phyloP scores from a whole-genome alignment of 2,329 filamentous ascomycete species.

The Pseudocercospora pini-densiflorae region DNA sequence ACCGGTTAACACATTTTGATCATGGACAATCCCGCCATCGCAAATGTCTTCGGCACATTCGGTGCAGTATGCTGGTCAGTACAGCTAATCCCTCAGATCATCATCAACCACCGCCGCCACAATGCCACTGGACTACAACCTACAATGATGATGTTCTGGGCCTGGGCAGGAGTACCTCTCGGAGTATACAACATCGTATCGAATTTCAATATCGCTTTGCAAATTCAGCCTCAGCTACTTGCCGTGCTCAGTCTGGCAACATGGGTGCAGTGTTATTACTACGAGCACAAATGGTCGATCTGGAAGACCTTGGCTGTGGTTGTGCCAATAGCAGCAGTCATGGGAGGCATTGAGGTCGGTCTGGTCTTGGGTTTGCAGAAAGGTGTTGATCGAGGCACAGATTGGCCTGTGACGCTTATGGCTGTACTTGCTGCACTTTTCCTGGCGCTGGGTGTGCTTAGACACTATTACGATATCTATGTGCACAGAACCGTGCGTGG shows the following conservation, averaged over 20 bases:
- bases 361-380: constrained; percentile 62
- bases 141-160: constrained; percentile 75
- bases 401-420: constrained; percentile 71
- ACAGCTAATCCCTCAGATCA: constrained; percentile 71
- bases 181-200: constrained; percentile 65
- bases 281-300: constrained; percentile 61
- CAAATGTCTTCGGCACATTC: constrained; percentile 63
- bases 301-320: constrained; percentile 55
- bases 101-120: constrained; percentile 69
- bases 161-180: constrained; percentile 68
- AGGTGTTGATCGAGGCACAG: constrained; percentile 48
- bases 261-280: constrained; percentile 62
- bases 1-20: background rate
- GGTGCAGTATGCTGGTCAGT: constrained; percentile 70
- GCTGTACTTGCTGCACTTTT: constrained; percentile 67
- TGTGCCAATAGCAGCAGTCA: constrained; percentile 56
- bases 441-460: constrained; percentile 67
- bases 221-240: constrained; percentile 62
- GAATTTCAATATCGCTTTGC: constrained; percentile 58
- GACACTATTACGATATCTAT: constrained; percentile 74
- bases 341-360: constrained; percentile 64
- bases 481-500: constrained; percentile 68
- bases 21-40: constrained; percentile 35
- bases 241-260: constrained; percentile 57
- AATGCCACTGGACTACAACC: constrained; percentile 68